These are phyloP conservation scores for Acanthamoeba polyphaga DNA, from an alignment of 208 protist species.

Conservation along the genomic window DNA sequence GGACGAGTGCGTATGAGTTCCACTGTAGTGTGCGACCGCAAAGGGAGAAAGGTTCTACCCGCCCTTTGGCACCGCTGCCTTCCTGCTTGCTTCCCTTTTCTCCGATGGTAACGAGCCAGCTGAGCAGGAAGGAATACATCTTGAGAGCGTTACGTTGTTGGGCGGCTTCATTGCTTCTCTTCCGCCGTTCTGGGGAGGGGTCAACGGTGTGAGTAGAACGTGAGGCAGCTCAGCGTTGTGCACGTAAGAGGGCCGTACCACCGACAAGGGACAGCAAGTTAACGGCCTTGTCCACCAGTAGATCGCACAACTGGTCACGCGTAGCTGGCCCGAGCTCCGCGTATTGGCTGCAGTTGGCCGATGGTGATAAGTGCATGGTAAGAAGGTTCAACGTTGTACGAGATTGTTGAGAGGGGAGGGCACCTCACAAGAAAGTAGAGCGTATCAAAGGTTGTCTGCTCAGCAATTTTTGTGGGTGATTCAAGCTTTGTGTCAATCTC, in stretches of 20 bases:
- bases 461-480: background rate
- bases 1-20: background rate
- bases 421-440: constrained; percentile 68
- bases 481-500: constrained; percentile 21
- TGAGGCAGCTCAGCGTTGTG: too few relatives aligned
- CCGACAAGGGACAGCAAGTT: background rate
- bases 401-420: background rate
- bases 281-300: constrained; percentile 1
- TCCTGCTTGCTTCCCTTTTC: constrained; percentile 64
- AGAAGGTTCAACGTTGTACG: background rate
- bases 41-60: background rate
- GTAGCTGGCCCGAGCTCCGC: background rate
- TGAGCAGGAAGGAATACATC: constrained; percentile 65
- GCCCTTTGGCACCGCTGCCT: background rate
- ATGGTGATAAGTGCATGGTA: background rate
- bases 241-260: background rate
- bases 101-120: constrained; percentile 49
- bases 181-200: background rate
- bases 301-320: background rate
- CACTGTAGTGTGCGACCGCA: background rate
- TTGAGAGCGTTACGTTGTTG: constrained; percentile 36
- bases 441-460: constrained; percentile 23
- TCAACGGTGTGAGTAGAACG: background rate
- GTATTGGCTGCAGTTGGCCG: background rate
- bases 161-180: background rate